phyloP scores from a whole-genome alignment of 768 basidiomycete genomes.

The Suillus spraguei region DNA sequence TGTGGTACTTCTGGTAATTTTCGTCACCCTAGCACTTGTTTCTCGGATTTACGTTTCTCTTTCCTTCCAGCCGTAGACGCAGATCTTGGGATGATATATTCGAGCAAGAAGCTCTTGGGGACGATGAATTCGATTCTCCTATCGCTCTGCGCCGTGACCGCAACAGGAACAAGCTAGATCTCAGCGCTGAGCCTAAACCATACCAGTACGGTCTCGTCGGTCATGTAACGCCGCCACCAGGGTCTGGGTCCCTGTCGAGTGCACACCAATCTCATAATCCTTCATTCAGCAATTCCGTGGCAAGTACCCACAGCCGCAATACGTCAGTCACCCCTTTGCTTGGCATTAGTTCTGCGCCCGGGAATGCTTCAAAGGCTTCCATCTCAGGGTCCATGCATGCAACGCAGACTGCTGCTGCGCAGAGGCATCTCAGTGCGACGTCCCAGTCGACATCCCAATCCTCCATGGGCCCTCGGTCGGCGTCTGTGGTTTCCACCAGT shows the following conservation, averaged over 20 bases:
- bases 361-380: constrained; percentile 41
- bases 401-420: constrained; percentile 20
- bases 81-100: constrained; percentile 54
- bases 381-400: constrained; percentile 44
- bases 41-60: constrained; percentile 13
- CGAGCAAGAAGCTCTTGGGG: constrained; percentile 40
- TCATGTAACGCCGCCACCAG: constrained; percentile 34
- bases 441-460: constrained; percentile 4
- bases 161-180: constrained; percentile 31
- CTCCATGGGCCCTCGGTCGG: constrained; percentile 19
- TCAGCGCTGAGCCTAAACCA: constrained; percentile 48
- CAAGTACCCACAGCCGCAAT: constrained; percentile 24
- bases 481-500: constrained; percentile 23
- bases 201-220: constrained; percentile 70
- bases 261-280: constrained; percentile 15
- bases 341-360: constrained; percentile 16
- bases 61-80: constrained; percentile 42
- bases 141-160: constrained; percentile 23
- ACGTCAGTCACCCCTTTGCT: constrained; percentile 29
- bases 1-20: constrained; percentile 56
- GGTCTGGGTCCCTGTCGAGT: constrained; percentile 33
- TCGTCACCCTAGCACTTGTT: constrained; percentile 11
- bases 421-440: constrained; percentile 13
- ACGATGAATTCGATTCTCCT: constrained; percentile 27
- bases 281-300: constrained; percentile 15